Conservation (phyloP, 2,329 filamentous ascomycete species). For the Fusarium sp. region DNA sequence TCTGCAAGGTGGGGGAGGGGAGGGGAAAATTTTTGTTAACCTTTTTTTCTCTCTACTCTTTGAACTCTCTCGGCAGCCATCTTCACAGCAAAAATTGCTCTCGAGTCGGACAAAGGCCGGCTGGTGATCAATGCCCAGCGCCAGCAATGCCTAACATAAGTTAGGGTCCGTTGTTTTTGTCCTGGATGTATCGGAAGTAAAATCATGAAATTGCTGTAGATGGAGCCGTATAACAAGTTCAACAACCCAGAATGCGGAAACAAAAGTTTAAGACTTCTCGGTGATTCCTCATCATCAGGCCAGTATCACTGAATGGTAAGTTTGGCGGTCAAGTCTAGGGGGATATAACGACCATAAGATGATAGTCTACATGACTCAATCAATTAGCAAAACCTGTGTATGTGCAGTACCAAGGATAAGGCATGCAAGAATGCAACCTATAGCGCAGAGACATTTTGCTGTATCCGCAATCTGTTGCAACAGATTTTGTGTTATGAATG, state of each 20-base stretch:
- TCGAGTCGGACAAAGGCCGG: slow-evolving; percentile 33
- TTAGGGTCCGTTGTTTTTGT: too few relatives aligned
- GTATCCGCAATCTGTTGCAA: slow-evolving; percentile 9
- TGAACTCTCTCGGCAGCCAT: slow-evolving; percentile 29
- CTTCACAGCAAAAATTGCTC: slow-evolving; percentile 24
- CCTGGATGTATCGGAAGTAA: too few relatives aligned
- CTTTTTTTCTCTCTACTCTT: slow-evolving; percentile 26
- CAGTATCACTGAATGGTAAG: too few relatives aligned
- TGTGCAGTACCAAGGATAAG: slow-evolving; percentile 7
- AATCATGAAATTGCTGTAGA: too few relatives aligned
- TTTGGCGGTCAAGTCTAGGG: slow-evolving; percentile 15
- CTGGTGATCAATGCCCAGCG: slow-evolving; percentile 43
- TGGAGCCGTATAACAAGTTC: too few relatives aligned
- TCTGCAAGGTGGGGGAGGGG: slow-evolving; percentile 31
- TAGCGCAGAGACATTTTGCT: slow-evolving; percentile 9
- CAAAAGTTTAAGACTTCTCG: too few relatives aligned
- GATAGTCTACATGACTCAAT: slow-evolving; percentile 33
- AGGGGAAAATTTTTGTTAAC: slow-evolving; percentile 38
- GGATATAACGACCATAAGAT: slow-evolving; percentile 19
- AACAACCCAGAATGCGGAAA: too few relatives aligned
- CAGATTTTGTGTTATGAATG: not conserved
- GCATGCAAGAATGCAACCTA: slow-evolving; percentile 19
- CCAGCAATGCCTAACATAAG: slow-evolving; percentile 37
- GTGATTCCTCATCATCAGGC: too few relatives aligned
- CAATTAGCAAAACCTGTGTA: slow-evolving; percentile 7